phyloP scores from a whole-genome alignment of 345 rosid species.

The Gossypium rotundifolium region DNA sequence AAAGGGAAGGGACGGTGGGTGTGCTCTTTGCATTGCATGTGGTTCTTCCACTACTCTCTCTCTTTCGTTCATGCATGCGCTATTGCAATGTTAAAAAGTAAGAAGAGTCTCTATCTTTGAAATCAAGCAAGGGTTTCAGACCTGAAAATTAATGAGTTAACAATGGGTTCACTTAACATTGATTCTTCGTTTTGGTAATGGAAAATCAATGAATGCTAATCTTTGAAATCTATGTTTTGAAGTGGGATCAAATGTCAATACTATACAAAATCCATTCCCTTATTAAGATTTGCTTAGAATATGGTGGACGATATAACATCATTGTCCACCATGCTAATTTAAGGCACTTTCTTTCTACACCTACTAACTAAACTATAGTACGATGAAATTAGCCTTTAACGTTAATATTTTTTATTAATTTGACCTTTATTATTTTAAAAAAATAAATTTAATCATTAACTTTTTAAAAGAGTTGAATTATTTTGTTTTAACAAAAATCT shows the following conservation, averaged over 20 bases:
- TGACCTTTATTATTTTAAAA: too few species aligned
- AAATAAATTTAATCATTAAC: too few species aligned
- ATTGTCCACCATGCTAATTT: background rate
- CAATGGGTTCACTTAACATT: background rate
- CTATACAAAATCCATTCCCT: background rate
- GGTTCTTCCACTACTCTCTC: background rate
- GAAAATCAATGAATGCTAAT: background rate
- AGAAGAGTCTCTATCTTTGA: background rate
- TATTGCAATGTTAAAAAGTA: background rate
- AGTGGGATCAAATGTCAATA: background rate
- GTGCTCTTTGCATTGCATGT: constrained; percentile 1
- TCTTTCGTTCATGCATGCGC: background rate
- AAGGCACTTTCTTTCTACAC: background rate
- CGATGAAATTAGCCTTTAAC: too few species aligned
- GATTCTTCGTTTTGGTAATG: background rate
- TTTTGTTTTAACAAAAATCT: too few species aligned
- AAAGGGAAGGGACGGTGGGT: background rate
- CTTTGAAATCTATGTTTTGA: background rate
- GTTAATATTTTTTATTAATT: too few species aligned
- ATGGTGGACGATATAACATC: background rate
- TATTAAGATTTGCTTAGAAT: background rate
- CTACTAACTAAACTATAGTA: background rate
- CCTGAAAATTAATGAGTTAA: background rate
- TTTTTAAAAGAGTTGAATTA: too few species aligned
- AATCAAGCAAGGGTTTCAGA: constrained; percentile 3